Conservation (phyloP, 176 grass and related monocot species). For the Themeda triandra region DNA sequence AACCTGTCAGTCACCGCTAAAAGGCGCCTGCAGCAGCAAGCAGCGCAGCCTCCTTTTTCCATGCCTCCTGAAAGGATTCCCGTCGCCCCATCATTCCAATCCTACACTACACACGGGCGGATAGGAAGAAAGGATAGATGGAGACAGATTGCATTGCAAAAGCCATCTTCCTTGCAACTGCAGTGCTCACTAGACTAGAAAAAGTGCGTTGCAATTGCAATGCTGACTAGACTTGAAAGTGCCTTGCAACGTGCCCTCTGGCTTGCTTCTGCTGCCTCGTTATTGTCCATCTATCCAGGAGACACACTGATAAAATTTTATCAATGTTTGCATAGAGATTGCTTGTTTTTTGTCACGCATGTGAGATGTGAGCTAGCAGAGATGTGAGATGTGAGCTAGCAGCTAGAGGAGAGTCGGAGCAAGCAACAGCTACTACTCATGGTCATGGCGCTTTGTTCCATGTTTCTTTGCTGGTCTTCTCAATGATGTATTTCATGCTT, state of each 20-base stretch:
- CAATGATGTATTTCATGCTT: constrained; percentile 30
- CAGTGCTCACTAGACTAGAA: not conserved
- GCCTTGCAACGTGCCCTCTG: no score
- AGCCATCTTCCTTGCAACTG: constrained; percentile 22
- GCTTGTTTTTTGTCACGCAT: not conserved
- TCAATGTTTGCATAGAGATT: not conserved
- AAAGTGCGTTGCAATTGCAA: no score
- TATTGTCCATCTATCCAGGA: constrained; percentile 28
- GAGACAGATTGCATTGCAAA: not conserved
- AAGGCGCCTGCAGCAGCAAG: not conserved
- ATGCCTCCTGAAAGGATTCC: constrained; percentile 39
- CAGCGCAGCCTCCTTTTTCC: constrained; percentile 8
- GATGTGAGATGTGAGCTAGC: no score
- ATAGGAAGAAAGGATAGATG: not conserved
- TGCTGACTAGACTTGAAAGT: no score
- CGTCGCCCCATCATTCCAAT: constrained; percentile 27
- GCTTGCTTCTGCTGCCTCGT: not conserved
- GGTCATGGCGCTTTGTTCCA: constrained; percentile 1
- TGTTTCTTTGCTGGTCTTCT: not conserved
- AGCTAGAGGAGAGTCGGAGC: constrained; percentile 17
- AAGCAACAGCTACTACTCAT: constrained; percentile 7
- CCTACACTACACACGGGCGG: not conserved
- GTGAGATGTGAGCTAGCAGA: not conserved
- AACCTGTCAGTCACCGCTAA: not conserved
- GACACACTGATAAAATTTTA: not conserved